phyloP scores from a whole-genome alignment of 164 flowering plant genomes.

The Vitis labrusca region DNA sequence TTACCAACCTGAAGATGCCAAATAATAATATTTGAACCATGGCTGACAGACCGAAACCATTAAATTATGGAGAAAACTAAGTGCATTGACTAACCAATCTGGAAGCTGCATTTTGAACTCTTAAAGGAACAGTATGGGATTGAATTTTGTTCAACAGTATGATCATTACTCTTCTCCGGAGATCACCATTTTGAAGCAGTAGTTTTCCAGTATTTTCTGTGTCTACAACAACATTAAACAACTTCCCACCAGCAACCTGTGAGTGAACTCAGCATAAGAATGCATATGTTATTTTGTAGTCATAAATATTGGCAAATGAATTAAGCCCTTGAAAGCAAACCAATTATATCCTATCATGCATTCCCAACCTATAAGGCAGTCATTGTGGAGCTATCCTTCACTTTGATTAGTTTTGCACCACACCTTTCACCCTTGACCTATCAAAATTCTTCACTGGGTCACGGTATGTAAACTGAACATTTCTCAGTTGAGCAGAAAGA shows the following conservation, averaged over 20 bases:
- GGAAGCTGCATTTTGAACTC: slow-evolving; percentile 69
- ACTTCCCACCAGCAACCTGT: slow-evolving; percentile 93
- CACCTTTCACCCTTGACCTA: slow-evolving; percentile 94
- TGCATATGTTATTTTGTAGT: not conserved
- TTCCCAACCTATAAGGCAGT: slow-evolving; percentile 84
- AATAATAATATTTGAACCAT: too few relatives aligned
- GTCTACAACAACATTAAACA: slow-evolving; percentile 94
- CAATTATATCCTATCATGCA: not conserved
- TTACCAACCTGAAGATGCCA: slow-evolving; percentile 73
- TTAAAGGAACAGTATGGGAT: slow-evolving; percentile 43
- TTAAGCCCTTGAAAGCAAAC: not conserved
- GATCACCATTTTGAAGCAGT: slow-evolving; percentile 82
- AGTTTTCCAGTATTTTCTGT: slow-evolving; percentile 89
- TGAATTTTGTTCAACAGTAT: slow-evolving; percentile 94
- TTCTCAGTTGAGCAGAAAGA: slow-evolving; percentile 65
- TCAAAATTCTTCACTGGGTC: slow-evolving; percentile 83
- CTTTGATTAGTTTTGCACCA: slow-evolving; percentile 92
- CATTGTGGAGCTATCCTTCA: slow-evolving; percentile 78
- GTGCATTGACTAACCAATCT: slow-evolving; percentile 56
- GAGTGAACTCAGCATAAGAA: slow-evolving; percentile 1
- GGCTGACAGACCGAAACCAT: too few relatives aligned
- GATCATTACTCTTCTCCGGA: slow-evolving; percentile 86
- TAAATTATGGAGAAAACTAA: not conserved
- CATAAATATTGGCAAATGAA: not conserved
- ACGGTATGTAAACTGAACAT: slow-evolving; percentile 72